Percentiles rank a stretch among this genome's conserved stretches.
Evolutionary conservation across 306 rosid species (phyloP).

Genomic region (Cucurbita maxima): DNA sequence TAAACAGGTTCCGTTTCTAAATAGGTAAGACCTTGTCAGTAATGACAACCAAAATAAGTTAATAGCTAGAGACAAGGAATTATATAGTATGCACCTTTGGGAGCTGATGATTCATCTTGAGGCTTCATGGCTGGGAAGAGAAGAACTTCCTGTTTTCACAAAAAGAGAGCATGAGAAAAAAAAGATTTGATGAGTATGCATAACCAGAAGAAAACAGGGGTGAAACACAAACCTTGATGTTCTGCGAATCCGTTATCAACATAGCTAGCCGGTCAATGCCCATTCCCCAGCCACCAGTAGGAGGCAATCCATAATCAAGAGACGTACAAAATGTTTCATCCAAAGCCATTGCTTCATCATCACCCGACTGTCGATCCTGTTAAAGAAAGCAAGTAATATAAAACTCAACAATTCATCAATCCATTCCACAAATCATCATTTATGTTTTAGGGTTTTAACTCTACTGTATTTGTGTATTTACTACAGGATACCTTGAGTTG

Average conservation of each 20-base stretch:
- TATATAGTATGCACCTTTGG: slow-evolving; percentile 16
- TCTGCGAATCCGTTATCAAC: slow-evolving; percentile 76
- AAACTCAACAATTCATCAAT: neutral
- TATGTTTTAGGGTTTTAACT: neutral
- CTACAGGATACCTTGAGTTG: slow-evolving; percentile 64
- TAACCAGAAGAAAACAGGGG: neutral
- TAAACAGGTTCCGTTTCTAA: neutral
- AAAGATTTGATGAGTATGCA: neutral
- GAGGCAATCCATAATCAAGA: slow-evolving; percentile 93
- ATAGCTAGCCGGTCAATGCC: slow-evolving; percentile 80
- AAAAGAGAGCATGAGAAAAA: neutral
- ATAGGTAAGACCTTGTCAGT: neutral
- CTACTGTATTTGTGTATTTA: neutral
- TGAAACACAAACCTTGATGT: slow-evolving; percentile 49
- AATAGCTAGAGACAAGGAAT: neutral
- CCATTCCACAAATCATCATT: neutral
- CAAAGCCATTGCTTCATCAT: slow-evolving; percentile 88
- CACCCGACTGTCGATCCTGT: slow-evolving; percentile 92
- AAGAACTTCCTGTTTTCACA: slow-evolving; percentile 63
- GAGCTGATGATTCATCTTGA: slow-evolving; percentile 40
- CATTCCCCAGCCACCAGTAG: slow-evolving; percentile 95
- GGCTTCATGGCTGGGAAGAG: slow-evolving; percentile 96
- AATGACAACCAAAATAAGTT: neutral
- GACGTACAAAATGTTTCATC: slow-evolving; percentile 84
- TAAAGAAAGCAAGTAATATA: neutral